A percentile compares a stretch with the other conserved stretches of the same genome.
phyloP scores from a whole-genome alignment of 164 flowering plant species.

The Chloranthus sessilifolius region DNA sequence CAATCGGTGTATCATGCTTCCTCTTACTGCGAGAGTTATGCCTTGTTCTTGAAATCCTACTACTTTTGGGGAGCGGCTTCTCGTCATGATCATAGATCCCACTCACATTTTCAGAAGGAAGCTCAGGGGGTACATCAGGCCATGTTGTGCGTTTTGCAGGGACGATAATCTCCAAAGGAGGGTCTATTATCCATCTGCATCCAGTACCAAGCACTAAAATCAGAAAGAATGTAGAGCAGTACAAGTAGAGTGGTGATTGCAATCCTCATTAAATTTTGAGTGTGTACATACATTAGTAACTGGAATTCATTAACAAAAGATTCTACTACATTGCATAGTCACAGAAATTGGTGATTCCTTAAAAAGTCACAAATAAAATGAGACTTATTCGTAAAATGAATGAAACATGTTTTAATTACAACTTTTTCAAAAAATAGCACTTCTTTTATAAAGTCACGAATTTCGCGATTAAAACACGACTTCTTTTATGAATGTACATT shows the following conservation, averaged over 20 bases:
- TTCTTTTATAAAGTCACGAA: too few species aligned
- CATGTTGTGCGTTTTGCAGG: constrained; percentile 89
- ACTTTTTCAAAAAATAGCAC: too few species aligned
- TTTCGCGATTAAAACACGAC: too few species aligned
- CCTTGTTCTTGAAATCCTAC: constrained; percentile 35
- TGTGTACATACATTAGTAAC: too few species aligned
- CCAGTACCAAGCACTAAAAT: constrained; percentile 2
- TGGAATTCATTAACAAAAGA: too few species aligned
- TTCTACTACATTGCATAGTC: too few species aligned
- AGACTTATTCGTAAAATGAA: too few species aligned
- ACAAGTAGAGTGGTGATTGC: not conserved
- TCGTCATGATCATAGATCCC: constrained; percentile 28
- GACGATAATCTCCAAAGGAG: constrained; percentile 79
- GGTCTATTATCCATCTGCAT: constrained; percentile 77
- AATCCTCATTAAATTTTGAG: not conserved
- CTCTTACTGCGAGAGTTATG: constrained; percentile 51
- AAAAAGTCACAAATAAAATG: too few species aligned
- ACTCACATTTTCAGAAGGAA: constrained; percentile 36
- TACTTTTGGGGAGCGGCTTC: constrained; percentile 35
- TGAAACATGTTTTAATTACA: too few species aligned
- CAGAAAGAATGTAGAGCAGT: not conserved
- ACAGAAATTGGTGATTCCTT: too few species aligned
- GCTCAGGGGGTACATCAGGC: constrained; percentile 87
- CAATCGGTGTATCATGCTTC: constrained; percentile 44
- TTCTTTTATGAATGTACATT: too few species aligned